Evolutionary conservation across 257 asterid species (phyloP).

Genomic region (Fraxinus americana): DNA sequence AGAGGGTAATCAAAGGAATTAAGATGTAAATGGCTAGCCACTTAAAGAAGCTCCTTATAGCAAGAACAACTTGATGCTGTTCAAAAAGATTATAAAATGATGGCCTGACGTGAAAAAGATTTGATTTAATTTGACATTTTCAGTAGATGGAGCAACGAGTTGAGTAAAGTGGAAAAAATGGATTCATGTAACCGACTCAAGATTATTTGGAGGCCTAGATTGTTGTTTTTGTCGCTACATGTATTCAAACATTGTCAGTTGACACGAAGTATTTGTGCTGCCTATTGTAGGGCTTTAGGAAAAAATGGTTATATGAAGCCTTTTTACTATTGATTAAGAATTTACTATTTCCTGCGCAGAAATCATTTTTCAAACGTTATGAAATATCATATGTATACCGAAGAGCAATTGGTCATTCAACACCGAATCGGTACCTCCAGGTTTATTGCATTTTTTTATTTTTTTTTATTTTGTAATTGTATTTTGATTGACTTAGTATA

Average conservation of each 20-base stretch:
- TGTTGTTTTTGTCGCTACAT: conserved; percentile 1
- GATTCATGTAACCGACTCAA: background rate
- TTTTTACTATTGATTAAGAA: background rate
- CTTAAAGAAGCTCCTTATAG: background rate
- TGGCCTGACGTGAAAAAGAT: background rate
- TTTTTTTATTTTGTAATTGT: conserved; percentile 11
- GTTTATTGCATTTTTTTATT: conserved; percentile 37
- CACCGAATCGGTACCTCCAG: conserved; percentile 97
- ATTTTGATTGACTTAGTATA: conserved; percentile 3
- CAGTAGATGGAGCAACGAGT: background rate
- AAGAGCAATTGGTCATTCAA: conserved; percentile 91
- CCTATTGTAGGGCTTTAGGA: conserved; percentile 1
- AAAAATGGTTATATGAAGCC: background rate
- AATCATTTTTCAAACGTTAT: conserved; percentile 74
- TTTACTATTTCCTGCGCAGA: conserved; percentile 50
- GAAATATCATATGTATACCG: conserved; percentile 88
- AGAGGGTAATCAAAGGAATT: background rate
- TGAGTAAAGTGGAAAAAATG: background rate
- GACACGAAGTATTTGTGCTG: background rate
- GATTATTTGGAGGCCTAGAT: background rate
- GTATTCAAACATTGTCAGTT: conserved; percentile 8
- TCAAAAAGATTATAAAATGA: background rate
- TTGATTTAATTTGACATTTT: background rate
- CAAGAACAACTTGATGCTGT: background rate
- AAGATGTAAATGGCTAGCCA: background rate